Base-by-base conservation (phyloP, 805 yeast genomes). In the Yarrowia hollandica region DNA sequence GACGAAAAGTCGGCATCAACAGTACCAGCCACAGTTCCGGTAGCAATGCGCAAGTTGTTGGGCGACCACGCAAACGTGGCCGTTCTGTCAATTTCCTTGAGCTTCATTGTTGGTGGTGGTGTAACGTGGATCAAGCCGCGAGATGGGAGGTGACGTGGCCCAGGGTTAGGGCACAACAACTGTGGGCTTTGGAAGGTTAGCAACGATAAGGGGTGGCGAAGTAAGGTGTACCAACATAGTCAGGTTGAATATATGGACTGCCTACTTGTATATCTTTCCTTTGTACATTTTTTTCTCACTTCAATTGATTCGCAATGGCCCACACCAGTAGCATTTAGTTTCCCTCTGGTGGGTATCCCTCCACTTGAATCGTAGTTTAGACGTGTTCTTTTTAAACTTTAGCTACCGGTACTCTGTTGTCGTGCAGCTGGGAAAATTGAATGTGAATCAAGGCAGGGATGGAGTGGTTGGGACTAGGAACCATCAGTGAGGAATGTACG, bases 51-150 rank as follows among this genome's bases (percentile, higher is more conserved):
- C 58, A 82, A 73, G 38, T 77, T 71, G 65, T 82, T 88, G 64
- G 84, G 82, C 44, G 96, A 88, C 97, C 98, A 92, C 41, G 98
- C 96, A 75, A 94, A 90, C n/a, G 96, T 85, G 56, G 97, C 91
- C 12, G 97, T 88, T 66, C 90, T 80, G 63, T 82, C 78, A 68
- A 89, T 83, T 73, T 91, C 97, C 72, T 83, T 82, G 65, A 94
- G 79, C 74, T 89, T 90, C 66, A 90, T 52, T 18, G 39, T 50
- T 35, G 44, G 35, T 26, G 18, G 34, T 37, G 35, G 56, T 33
- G 38, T 34, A 33, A 21, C 56, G 56, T 48, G 44, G 44, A 52
- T 35, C 44, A 37, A 16, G 42, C 26, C 44, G 58, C 35, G 42
- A 52, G 35, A 25, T 31, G 35, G 44, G 44, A 35, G 44, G 58